A percentile compares a stretch with the other conserved stretches of the same genome.
Conservation (phyloP, 2,329 filamentous ascomycete genomes). For the Pseudogymnoascus sp. region DNA sequence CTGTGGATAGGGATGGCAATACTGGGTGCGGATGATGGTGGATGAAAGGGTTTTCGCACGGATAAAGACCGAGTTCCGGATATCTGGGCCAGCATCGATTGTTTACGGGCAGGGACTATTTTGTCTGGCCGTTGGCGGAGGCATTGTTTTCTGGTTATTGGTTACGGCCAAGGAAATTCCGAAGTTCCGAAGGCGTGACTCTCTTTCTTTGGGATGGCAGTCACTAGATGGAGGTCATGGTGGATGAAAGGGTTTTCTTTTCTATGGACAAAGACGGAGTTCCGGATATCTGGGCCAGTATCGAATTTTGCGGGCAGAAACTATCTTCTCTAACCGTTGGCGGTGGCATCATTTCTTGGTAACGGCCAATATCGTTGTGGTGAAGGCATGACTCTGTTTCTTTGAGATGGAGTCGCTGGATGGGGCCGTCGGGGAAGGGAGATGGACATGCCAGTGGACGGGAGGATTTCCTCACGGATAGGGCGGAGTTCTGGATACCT, state of each 20-base stretch:
- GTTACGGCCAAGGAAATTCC: background rate
- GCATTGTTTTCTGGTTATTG: background rate
- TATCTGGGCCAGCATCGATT: background rate
- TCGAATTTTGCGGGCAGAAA: no score
- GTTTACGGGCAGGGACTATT: background rate
- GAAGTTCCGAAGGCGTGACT: background rate
- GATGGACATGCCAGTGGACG: background rate
- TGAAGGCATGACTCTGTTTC: background rate
- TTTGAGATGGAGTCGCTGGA: background rate
- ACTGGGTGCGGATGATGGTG: background rate
- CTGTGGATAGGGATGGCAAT: background rate
- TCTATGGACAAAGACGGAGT: background rate
- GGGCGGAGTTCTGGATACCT: background rate
- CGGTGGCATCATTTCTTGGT: background rate
- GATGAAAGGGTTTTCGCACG: background rate
- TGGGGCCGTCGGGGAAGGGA: background rate
- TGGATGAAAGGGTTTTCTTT: background rate
- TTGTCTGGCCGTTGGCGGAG: background rate
- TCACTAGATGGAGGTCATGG: background rate
- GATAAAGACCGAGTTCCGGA: background rate
- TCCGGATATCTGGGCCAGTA: background rate
- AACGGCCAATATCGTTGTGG: background rate
- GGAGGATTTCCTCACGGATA: background rate
- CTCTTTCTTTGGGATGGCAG: background rate
- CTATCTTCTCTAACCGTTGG: background rate